Evolutionary conservation across 805 yeast genomes (phyloP).

Genomic region (Ogataea polymorpha): DNA sequence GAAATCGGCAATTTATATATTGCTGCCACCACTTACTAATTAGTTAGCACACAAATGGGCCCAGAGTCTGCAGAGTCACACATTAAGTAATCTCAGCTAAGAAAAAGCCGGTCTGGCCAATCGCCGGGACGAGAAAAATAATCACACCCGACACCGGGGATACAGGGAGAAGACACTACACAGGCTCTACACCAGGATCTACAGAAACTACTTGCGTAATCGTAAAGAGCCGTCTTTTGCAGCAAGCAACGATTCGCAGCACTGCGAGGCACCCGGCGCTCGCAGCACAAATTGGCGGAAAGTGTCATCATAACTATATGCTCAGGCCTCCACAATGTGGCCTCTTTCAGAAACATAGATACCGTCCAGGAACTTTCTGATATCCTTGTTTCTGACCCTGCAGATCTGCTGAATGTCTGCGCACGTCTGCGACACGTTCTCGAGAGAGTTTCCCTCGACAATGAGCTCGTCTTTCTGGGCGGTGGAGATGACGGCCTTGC

Average conservation of each 20-base stretch:
- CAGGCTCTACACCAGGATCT: too few species aligned
- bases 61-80: background rate
- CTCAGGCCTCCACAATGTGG: slow-evolving; percentile 56
- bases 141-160: slow-evolving; percentile 2
- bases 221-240: slow-evolving; percentile 33
- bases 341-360: slow-evolving; percentile 98
- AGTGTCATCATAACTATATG: slow-evolving; percentile 9
- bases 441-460: slow-evolving; percentile 92
- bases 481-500: slow-evolving; percentile 74
- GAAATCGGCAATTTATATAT: background rate
- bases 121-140: background rate
- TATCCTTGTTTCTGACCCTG: slow-evolving; percentile 99
- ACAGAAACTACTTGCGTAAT: slow-evolving; percentile 27
- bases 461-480: slow-evolving; percentile 92
- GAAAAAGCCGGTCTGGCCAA: background rate
- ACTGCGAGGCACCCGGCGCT: slow-evolving; percentile 29
- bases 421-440: slow-evolving; percentile 96
- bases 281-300: slow-evolving; percentile 14
- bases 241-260: slow-evolving; percentile 37
- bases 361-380: slow-evolving; percentile 99
- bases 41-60: background rate
- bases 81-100: background rate
- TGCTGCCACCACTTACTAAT: background rate
- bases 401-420: slow-evolving; percentile 98
- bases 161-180: too few species aligned